phyloP scores from a whole-genome alignment of 306 rosid species.

The Chamaecrista fasciculata region DNA sequence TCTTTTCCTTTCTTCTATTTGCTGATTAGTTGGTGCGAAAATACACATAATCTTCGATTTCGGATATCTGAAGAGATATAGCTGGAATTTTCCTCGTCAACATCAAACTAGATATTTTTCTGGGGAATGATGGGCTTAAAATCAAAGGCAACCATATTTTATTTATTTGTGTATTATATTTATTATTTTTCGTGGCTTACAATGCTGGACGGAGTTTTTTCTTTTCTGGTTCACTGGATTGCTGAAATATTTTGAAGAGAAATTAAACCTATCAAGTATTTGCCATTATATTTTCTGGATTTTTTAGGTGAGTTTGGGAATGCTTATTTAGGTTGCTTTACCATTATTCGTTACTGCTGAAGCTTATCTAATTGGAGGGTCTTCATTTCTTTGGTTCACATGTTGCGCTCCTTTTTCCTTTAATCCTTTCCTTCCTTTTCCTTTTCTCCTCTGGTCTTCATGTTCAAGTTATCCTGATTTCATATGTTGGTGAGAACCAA shows the following conservation, averaged over 20 bases:
- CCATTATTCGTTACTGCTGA: neutral
- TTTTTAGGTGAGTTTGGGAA: neutral
- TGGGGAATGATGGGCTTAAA: neutral
- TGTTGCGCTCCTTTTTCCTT: neutral
- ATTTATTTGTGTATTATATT: too few relatives aligned
- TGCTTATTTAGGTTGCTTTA: neutral
- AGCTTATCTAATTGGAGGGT: constrained; percentile 16
- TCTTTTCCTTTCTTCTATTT: neutral
- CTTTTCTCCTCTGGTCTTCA: neutral
- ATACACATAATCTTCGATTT: neutral
- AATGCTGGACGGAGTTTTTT: neutral
- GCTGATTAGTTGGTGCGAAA: constrained; percentile 25
- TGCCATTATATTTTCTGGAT: neutral
- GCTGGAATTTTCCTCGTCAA: neutral
- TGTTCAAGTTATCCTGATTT: constrained; percentile 8
- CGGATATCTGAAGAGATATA: neutral
- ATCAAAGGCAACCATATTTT: neutral
- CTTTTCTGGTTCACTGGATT: neutral
- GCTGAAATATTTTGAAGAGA: neutral
- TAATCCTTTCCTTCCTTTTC: neutral
- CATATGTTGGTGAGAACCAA: constrained; percentile 3
- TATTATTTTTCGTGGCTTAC: neutral
- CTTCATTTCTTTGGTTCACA: constrained; percentile 23
- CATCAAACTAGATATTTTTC: neutral
- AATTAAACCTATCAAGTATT: neutral